Evolutionary conservation across 345 rosid genomes (phyloP).

Genomic region (Trapa incisa): DNA sequence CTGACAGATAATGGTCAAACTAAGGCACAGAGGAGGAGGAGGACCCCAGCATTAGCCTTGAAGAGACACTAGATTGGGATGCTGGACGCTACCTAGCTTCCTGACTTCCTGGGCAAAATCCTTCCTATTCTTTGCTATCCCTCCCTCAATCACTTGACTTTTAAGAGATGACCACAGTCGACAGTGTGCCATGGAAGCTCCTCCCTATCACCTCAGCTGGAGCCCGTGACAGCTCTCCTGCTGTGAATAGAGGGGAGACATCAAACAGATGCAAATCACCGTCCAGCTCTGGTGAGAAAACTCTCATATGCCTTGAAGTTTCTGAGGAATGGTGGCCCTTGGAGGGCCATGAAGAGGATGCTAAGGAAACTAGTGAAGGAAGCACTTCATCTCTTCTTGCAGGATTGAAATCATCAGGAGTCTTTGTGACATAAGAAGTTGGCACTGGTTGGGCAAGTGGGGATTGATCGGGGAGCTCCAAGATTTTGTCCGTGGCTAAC

Average conservation of each 20-base stretch:
- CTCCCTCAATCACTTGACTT: constrained; percentile 75
- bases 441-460: constrained; percentile 17
- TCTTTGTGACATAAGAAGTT: constrained; percentile 24
- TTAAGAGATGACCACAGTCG: constrained; percentile 42
- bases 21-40: not conserved
- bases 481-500: constrained; percentile 24
- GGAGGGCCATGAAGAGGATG: constrained; percentile 48
- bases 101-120: constrained; percentile 80
- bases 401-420: constrained; percentile 17
- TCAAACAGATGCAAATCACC: constrained; percentile 72
- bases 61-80: constrained; percentile 73
- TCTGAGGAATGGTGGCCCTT: constrained; percentile 26
- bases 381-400: constrained; percentile 30
- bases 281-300: constrained; percentile 49
- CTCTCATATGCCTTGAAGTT: constrained; percentile 23
- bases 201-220: constrained; percentile 81
- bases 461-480: constrained; percentile 25
- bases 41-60: constrained; percentile 85
- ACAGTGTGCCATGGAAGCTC: constrained; percentile 74
- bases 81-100: constrained; percentile 76
- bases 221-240: constrained; percentile 75
- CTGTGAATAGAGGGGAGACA: constrained; percentile 43
- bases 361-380: constrained; percentile 39
- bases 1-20: not conserved
- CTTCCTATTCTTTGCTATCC: constrained; percentile 65